Base-by-base conservation (phyloP, 352 stramenopile genomes). In the Phytophthora palmivora region DNA sequence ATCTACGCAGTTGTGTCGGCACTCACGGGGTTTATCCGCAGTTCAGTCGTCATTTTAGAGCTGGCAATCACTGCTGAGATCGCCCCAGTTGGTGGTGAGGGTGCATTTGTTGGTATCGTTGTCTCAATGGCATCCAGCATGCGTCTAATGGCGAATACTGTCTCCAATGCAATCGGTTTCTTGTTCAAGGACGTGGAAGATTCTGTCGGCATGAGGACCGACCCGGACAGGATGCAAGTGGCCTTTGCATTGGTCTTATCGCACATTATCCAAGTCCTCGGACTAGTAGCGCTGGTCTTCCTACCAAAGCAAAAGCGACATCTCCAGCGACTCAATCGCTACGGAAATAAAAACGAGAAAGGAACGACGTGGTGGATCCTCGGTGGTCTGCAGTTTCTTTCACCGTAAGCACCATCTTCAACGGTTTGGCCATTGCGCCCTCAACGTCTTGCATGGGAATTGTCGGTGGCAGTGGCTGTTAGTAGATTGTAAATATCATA, bases 291-390 rank as follows among this genome's bases (percentile, higher is more conserved):
- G 1, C 54, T 89, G 14, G 46, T 70, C 9, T 84, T 84, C 48
- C 37, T 87, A n/a, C 79, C 82, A 0, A 70, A 66, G 15, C 79
- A 89, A 61, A 87, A 85, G 41, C 49, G 60, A 1, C 54, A 78
- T 28, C 38, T 88, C 1, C 76, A 85, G 42, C 64, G 49, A 32
- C 44, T 87, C 24, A 64, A 81, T 52, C 67, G 57, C 2, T 72
- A 53, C 16, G 67, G 67, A 15, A 57, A 58, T 19, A 67, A 52
- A n/a, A 24, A 61, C 41, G 46, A 65, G 16, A 60, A 46, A 32
- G 57, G 50, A 3, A 67, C 66, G 7, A 72, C 67, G 8, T 67
- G 66, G 66, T 73, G 72, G 70, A 76, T 74, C 12, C 56, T 81
- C 10, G 63, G 36, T 0, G 72, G 60, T 46, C 50, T 83, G 22